Conservation (phyloP, 441 rosid genomes). For the Daphne laureola region DNA sequence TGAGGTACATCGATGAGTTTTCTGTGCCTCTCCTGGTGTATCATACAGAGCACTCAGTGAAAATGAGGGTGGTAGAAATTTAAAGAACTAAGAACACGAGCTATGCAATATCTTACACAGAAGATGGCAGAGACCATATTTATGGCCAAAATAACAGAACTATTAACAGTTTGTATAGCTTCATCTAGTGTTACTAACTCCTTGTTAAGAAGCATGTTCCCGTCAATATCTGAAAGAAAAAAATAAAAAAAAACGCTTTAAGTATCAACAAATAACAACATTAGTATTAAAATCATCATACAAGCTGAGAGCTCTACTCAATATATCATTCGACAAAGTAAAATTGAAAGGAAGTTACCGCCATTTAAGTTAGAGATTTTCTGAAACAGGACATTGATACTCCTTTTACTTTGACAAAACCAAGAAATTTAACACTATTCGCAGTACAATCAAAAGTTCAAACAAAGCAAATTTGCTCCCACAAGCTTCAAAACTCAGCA, state of each 20-base stretch:
- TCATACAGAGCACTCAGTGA: conserved; percentile 15
- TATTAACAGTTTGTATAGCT: conserved; percentile 80
- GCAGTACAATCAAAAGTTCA: too few species aligned
- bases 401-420: too few species aligned
- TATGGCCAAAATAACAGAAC: conserved; percentile 70
- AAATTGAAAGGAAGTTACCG: too few species aligned
- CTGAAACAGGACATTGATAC: too few species aligned
- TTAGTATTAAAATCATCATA: too few species aligned
- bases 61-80: neutral
- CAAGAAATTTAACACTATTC: too few species aligned
- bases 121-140: conserved; percentile 49
- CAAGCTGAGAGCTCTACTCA: too few species aligned
- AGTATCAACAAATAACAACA: too few species aligned
- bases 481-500: too few species aligned
- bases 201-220: conserved; percentile 69
- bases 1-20: conserved; percentile 36
- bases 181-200: conserved; percentile 85
- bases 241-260: neutral
- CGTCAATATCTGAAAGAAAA: conserved; percentile 61
- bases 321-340: too few species aligned
- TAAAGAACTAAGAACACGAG: conserved; percentile 16
- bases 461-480: too few species aligned
- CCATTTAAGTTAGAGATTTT: too few species aligned
- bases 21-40: conserved; percentile 50
- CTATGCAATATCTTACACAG: conserved; percentile 44